A percentile compares a stretch with the other conserved stretches of the same genome.
Conservation (phyloP, 2,329 filamentous ascomycete species). For the Hansfordia pulvinata region DNA sequence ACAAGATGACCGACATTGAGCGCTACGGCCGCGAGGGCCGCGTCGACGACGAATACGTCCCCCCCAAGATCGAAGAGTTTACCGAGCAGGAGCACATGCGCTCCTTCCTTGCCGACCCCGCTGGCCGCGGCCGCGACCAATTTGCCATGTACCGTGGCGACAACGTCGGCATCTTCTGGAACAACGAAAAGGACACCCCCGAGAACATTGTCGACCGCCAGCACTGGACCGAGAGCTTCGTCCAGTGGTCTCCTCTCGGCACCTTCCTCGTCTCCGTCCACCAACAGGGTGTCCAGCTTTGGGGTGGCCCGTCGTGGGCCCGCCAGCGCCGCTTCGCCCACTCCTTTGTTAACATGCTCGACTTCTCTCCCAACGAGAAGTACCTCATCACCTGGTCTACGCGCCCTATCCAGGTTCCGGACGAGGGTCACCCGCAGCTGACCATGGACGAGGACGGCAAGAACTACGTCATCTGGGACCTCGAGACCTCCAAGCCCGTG, state of each 20-base stretch:
- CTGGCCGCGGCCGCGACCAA: conserved; percentile 76
- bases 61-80: conserved; percentile 74
- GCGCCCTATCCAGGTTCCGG: conserved; percentile 81
- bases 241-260: conserved; percentile 93
- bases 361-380: conserved; percentile 86
- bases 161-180: conserved; percentile 92
- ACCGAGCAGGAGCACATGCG: conserved; percentile 85
- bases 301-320: conserved; percentile 83
- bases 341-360: conserved; percentile 87
- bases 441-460: conserved; percentile 92
- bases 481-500: conserved; percentile 76
- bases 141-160: conserved; percentile 91
- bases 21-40: conserved; percentile 89
- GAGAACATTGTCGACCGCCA: conserved; percentile 83
- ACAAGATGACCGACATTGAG: conserved; percentile 97
- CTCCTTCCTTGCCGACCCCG: conserved; percentile 79
- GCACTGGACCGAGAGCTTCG: conserved; percentile 96
- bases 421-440: conserved; percentile 71
- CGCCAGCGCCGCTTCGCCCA: conserved; percentile 89
- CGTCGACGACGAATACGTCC: conserved; percentile 78
- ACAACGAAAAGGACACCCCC: conserved; percentile 84
- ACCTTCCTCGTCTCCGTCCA: conserved; percentile 93
- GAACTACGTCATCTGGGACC: conserved; percentile 98
- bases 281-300: conserved; percentile 90
- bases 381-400: conserved; percentile 97